A percentile compares a stretch with the other conserved stretches of the same genome.
Evolutionary conservation across 768 basidiomycete species (phyloP).

Genomic region (Piloderma croceum): DNA sequence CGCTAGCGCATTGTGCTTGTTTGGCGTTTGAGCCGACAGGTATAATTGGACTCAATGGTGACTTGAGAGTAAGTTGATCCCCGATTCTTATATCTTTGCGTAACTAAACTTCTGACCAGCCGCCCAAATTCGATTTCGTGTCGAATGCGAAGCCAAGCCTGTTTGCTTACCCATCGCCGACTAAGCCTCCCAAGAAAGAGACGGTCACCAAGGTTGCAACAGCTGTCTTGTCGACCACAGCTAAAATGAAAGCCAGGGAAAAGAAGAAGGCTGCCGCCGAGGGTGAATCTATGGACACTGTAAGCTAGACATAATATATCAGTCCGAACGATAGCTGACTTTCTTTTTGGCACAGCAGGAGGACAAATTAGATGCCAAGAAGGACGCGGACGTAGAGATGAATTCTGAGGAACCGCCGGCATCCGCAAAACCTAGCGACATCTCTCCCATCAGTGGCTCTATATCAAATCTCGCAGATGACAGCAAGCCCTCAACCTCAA

Average conservation of each 20-base stretch:
- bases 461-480: slow-evolving; percentile 45
- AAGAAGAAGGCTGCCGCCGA: slow-evolving; percentile 87
- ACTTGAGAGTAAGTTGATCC: slow-evolving; percentile 60
- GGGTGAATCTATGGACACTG: slow-evolving; percentile 76
- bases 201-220: slow-evolving; percentile 86
- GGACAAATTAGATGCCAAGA: slow-evolving; percentile 48
- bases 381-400: slow-evolving; percentile 71
- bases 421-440: slow-evolving; percentile 46
- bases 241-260: slow-evolving; percentile 92
- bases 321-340: background rate
- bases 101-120: slow-evolving; percentile 37
- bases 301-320: slow-evolving; percentile 37
- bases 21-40: slow-evolving; percentile 94
- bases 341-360: slow-evolving; percentile 33
- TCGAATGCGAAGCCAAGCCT: slow-evolving; percentile 88
- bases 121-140: slow-evolving; percentile 88
- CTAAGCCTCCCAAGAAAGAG: slow-evolving; percentile 90
- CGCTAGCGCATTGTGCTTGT: slow-evolving; percentile 87
- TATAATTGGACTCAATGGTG: slow-evolving; percentile 84
- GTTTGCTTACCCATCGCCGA: slow-evolving; percentile 86
- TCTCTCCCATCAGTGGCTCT: slow-evolving; percentile 52
- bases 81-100: background rate
- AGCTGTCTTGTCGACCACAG: slow-evolving; percentile 94
- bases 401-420: slow-evolving; percentile 49
- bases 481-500: slow-evolving; percentile 30